Evolutionary conservation across 1,284 basidiomycete species (phyloP).

Genomic region (Trichosporon sp.): DNA sequence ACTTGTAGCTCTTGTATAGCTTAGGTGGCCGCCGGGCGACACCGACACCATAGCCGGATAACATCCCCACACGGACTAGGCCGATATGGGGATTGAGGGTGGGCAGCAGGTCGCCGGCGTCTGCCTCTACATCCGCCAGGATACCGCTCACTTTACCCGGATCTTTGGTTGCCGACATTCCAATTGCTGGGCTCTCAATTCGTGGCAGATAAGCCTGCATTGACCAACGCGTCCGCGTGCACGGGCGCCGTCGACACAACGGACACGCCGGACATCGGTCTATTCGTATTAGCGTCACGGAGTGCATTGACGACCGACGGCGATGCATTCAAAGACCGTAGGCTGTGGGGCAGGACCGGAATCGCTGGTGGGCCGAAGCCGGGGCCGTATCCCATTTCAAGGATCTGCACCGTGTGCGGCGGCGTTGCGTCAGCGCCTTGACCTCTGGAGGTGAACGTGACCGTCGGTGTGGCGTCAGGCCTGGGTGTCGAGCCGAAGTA

Average conservation of each 20-base stretch:
- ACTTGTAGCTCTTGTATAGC: neutral
- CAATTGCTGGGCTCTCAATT: neutral
- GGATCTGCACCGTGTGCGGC: no score
- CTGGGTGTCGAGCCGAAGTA: no score
- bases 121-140: neutral
- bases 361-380: neutral
- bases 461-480: no score
- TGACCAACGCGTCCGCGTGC: neutral
- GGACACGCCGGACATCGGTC: neutral
- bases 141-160: neutral
- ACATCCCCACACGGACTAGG: neutral
- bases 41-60: neutral
- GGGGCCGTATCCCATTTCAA: no score
- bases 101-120: neutral
- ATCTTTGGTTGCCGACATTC: conserved; percentile 3
- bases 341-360: neutral
- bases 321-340: neutral
- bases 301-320: neutral
- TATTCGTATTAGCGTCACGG: neutral
- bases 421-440: no score
- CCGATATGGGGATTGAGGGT: neutral
- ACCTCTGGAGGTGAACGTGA: no score
- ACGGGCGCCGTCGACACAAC: neutral
- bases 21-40: neutral
- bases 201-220: neutral